A percentile compares a stretch with the other conserved stretches of the same genome.
Evolutionary conservation across 2,329 filamentous ascomycete genomes (phyloP).

Genomic region (Lasiodiplodia sp.): DNA sequence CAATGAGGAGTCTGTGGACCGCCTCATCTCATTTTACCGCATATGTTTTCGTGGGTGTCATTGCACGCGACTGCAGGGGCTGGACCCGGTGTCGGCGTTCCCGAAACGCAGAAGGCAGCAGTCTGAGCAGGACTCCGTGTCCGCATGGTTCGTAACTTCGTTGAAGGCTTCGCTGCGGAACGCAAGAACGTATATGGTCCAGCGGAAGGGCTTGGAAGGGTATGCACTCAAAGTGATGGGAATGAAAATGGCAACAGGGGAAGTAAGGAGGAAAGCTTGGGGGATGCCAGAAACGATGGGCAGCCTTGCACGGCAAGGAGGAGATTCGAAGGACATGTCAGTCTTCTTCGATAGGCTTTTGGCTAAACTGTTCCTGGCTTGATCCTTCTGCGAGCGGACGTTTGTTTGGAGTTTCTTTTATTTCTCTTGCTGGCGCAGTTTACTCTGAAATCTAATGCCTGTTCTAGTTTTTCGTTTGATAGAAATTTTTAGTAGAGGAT

Average conservation of each 20-base stretch:
- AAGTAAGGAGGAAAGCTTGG: not conserved
- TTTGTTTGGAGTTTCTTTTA: not conserved
- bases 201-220: conserved; percentile 38
- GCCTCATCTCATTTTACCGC: conserved; percentile 43
- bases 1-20: conserved; percentile 40
- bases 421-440: not conserved
- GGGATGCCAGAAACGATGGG: no score
- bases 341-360: conserved; percentile 49
- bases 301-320: not conserved
- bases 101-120: not conserved
- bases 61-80: not conserved
- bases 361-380: conserved; percentile 40
- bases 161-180: conserved; percentile 38
- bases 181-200: conserved; percentile 27
- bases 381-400: not conserved
- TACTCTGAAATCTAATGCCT: not conserved
- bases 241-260: conserved; percentile 34
- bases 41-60: conserved; percentile 46
- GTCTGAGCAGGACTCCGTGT: not conserved
- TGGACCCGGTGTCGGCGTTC: not conserved
- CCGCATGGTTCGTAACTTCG: conserved; percentile 38
- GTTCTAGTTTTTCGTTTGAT: not conserved
- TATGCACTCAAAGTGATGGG: conserved; percentile 30
- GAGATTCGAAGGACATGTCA: conserved; percentile 38
- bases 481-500: not conserved